Conservation (phyloP, 2,329 filamentous ascomycete species). For the Myriosclerotinia curreyana region DNA sequence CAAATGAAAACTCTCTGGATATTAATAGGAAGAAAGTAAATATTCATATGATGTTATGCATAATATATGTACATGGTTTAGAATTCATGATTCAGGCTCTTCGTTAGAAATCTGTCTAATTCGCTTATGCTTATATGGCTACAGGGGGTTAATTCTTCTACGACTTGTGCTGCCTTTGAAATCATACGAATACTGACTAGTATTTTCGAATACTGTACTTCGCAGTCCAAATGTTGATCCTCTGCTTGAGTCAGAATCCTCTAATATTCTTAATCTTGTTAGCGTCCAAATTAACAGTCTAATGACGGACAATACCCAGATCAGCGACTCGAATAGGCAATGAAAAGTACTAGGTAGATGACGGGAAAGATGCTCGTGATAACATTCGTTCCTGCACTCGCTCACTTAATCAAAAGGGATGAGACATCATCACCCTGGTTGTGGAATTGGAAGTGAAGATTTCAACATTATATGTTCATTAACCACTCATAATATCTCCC, state of each 20-base stretch:
- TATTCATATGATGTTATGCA: too few relatives aligned
- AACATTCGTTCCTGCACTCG: neutral
- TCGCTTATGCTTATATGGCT: constrained; percentile 1
- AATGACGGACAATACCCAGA: neutral
- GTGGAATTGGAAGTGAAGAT: neutral
- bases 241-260: neutral
- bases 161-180: neutral
- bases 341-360: neutral
- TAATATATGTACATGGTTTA: neutral
- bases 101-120: neutral
- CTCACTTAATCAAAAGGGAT: neutral
- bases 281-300: neutral
- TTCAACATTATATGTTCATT: neutral
- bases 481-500: neutral
- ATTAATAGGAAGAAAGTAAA: neutral
- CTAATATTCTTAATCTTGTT: neutral
- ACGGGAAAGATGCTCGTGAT: neutral
- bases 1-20: neutral
- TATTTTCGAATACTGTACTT: too few relatives aligned
- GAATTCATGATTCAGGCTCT: neutral
- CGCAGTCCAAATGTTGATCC: neutral
- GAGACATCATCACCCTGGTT: neutral
- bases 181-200: neutral
- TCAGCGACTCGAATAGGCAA: neutral
- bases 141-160: neutral